Percentiles rank a stretch among this genome's conserved stretches.
These are phyloP conservation scores for Candida neerlandica DNA, from an alignment of 1,139 yeast species.

Conservation along the genomic window DNA sequence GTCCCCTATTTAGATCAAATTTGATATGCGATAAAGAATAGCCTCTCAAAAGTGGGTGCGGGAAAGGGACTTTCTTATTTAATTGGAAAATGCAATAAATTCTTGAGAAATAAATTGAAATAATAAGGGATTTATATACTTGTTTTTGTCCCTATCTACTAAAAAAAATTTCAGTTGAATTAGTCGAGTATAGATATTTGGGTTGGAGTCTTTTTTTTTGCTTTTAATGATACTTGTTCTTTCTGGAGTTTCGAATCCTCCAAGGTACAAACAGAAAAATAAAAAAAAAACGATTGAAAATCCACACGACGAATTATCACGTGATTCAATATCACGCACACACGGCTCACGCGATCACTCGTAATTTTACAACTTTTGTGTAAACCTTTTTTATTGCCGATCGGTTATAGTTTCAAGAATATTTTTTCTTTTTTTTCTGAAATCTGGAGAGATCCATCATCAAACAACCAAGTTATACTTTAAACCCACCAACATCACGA, in stretches of 20 bases:
- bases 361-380: neutral
- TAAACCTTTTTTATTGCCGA: neutral
- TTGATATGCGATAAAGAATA: neutral
- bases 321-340: neutral
- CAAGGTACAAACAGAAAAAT: neutral
- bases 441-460: neutral
- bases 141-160: neutral
- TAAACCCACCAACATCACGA: neutral
- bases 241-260: neutral
- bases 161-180: neutral
- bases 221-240: neutral
- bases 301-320: neutral
- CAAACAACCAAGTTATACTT: neutral
- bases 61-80: no score
- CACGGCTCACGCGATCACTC: neutral
- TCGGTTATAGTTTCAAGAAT: neutral
- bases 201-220: neutral
- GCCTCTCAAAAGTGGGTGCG: no score
- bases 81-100: neutral
- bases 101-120: neutral
- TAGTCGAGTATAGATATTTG: neutral
- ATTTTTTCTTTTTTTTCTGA: neutral
- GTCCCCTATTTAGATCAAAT: neutral
- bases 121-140: neutral
- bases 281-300: neutral